Percentiles rank a stretch among this genome's conserved stretches.
These are phyloP conservation scores for Tribonema minus DNA, from an alignment of 108 stramenopile species.

Conservation along the genomic window DNA sequence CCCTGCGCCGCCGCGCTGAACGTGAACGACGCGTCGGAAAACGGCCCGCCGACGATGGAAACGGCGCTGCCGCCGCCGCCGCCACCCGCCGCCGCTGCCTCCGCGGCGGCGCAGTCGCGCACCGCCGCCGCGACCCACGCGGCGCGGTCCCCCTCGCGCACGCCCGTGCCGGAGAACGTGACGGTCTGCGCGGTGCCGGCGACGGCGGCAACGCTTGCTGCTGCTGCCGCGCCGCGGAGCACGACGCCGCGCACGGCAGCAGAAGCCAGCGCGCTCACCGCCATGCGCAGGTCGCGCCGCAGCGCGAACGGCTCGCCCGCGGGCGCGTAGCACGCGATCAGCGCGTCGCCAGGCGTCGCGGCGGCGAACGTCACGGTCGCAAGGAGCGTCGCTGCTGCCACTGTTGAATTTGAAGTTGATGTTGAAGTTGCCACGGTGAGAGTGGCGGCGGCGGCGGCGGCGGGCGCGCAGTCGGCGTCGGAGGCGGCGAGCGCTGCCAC, in stretches of 20 bases:
- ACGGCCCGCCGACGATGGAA: conserved; percentile 10
- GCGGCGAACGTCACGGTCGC: not conserved
- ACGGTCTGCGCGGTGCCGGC: conserved; percentile 8
- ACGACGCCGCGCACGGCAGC: not conserved
- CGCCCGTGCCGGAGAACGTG: conserved; percentile 11
- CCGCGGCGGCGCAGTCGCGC: not conserved
- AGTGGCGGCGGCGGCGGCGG: not conserved
- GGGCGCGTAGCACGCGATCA: not conserved
- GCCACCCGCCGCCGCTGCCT: not conserved
- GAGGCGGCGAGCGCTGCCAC: not conserved
- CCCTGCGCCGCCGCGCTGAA: conserved; percentile 3
- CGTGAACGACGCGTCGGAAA: conserved; percentile 6
- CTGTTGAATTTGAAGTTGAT: too few species aligned
- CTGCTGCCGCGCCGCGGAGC: not conserved
- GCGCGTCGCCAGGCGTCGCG: not conserved
- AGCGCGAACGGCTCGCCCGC: not conserved
- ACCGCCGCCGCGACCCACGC: conserved; percentile 4
- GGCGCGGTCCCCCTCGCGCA: conserved; percentile 17
- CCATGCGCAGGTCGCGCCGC: not conserved
- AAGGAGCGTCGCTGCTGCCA: not conserved
- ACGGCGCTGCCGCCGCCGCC: not conserved
- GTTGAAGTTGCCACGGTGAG: not conserved
- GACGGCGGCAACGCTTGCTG: not conserved
- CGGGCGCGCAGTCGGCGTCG: not conserved
- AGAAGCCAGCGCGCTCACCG: not conserved